Conservation (phyloP, 148 eudicot species). For the Linanthus parryae region DNA sequence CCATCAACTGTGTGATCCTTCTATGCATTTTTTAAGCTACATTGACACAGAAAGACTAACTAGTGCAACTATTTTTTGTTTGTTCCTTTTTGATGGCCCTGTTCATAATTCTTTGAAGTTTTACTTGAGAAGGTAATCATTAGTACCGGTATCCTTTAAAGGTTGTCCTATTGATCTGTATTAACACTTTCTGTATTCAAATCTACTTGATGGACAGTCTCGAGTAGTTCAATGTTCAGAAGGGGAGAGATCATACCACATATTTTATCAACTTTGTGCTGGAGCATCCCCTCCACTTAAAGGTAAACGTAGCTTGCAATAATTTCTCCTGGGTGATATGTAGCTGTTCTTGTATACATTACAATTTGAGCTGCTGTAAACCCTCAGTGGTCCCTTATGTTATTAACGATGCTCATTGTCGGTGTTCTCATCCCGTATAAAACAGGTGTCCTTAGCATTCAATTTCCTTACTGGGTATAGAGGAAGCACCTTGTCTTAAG, state of each 20-base stretch:
- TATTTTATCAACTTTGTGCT: constrained; percentile 96
- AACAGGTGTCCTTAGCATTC: no score
- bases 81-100: constrained; percentile 10
- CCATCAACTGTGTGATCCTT: constrained; percentile 12
- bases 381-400: no score
- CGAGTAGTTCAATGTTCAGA: constrained; percentile 93
- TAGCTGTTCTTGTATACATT: no score
- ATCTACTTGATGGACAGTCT: constrained; percentile 54
- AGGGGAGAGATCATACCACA: constrained; percentile 98
- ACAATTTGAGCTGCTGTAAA: no score
- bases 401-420: no score
- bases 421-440: no score
- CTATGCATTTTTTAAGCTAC: background rate
- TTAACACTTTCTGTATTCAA: constrained; percentile 12
- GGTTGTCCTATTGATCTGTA: background rate
- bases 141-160: constrained; percentile 11
- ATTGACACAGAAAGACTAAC: constrained; percentile 5
- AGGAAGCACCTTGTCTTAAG: no score
- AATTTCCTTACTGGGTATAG: no score
- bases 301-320: constrained; percentile 38
- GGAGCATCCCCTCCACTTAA: constrained; percentile 75
- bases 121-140: constrained; percentile 85
- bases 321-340: background rate
- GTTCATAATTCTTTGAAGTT: constrained; percentile 41
- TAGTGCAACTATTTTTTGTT: constrained; percentile 7